Base-by-base conservation (phyloP, 352 stramenopile genomes). In the Poterioochromonas sp. region DNA sequence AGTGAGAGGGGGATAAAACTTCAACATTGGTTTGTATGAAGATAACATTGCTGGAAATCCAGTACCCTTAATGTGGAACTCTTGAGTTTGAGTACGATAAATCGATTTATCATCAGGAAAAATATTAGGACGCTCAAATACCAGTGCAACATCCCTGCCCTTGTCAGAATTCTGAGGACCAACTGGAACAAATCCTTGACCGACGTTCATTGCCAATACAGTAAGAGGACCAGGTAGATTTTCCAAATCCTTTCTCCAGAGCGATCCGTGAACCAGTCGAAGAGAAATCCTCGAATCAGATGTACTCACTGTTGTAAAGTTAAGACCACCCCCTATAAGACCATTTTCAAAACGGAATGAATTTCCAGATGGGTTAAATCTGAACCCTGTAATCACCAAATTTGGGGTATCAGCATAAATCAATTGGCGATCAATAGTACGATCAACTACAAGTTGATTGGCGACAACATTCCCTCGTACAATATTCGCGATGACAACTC, bases 11-110 rank as follows among this genome's bases (percentile, higher is more conserved):
- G 47, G 78, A 43, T 81, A 43, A 40, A 81, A 76, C 70, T 43
- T 70, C 44, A 43, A 62, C 35, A 71, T 64, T 53, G 54, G 65
- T 32, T 60, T 69, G 47, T 58, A 58, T 58, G 47, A 26, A 12
- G 70, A 3, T 1, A 44, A 29, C 8, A 12, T n/a, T 26, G 26
- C 11, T 41, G 69, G 69, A 76, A 85, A 85, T 5, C 82, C 82
- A 44, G 39, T 70, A 32, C 82, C 82, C 34, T 1, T 62, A 35
- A 85, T 78, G 54, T 76, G 68, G 3, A 85, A 76, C 47, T 82
- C 77, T 64, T 84, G 80, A 11, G 76, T 79, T 76, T 84, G 79
- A 15, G 82, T 85, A 40, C 79, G 79, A 79, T 73, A 85, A 51
- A 85, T 70, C 49, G 69, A 54, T 5, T 60, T 60, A 12, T 74